Base-by-base conservation (phyloP, 164 flowering plant species). In the Hamamelis virginiana region DNA sequence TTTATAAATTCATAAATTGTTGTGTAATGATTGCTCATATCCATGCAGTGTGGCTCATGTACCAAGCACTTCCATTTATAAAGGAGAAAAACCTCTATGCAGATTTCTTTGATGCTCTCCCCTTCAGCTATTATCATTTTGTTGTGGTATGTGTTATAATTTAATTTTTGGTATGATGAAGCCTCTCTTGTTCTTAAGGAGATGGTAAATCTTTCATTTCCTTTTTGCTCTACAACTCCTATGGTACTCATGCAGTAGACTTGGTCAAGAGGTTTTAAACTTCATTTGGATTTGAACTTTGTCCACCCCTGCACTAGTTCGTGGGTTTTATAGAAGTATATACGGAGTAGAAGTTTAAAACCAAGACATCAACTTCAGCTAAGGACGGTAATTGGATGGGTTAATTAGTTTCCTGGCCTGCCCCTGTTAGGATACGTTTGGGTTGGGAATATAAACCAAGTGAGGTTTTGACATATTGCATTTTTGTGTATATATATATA, bases 41-140 rank as follows among this genome's bases (percentile, higher is more conserved):
- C 43, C 21, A 48, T 78, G 85, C 87, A 92, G 96, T 92, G 86
- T 87, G 86, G 94, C 80, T 90, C 43, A 89, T 91, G 96, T 92
- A 88, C 73, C 80, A 83, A 71, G 91, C 94, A 60, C 91, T 92
- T 82, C 96, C 97, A 51, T 77, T 76, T 28, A 82, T 92, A 72
- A 86, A 84, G 82, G 51, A 75, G 79, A 82, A 82, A 79, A 80
- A 78, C 50, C 87, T 89, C 53, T 87, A 87, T 74, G 83, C 75
- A 44, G 81, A 82, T 74, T 67, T 69, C 71, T 92, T 90, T 76
- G 69, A 66, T 46, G 58, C 67, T 50, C 77, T 92, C 58, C 94
- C 85, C 45, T 82, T 89, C 78, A 82, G 79, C 82, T 89, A 92
- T 64, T 81, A 85, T 70, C 69, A 80, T 21, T 92, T 91, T 76